Evolutionary conservation across 192 early-diverging fungal genomes (phyloP).

Genomic region (Coemansia sp.): DNA sequence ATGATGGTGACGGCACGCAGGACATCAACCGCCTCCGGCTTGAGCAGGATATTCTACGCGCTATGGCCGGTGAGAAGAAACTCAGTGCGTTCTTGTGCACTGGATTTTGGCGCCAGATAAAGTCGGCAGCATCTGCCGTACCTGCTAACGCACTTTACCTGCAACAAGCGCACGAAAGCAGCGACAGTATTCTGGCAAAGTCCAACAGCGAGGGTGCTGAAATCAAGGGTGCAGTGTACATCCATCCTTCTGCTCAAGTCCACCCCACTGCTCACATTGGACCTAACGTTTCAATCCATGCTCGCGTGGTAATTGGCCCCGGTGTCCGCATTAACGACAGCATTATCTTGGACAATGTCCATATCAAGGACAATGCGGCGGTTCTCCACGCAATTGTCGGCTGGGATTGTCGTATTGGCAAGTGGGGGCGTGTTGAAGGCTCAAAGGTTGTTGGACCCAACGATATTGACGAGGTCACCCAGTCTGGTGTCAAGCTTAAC

Average conservation of each 20-base stretch:
- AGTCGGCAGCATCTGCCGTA: constrained; percentile 90
- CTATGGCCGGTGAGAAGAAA: constrained; percentile 78
- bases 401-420: constrained; percentile 91
- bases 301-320: constrained; percentile 81
- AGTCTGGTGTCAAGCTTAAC: constrained; percentile 88
- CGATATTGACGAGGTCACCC: constrained; percentile 73
- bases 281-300: constrained; percentile 94
- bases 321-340: constrained; percentile 93
- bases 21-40: constrained; percentile 72
- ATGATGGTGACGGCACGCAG: constrained; percentile 41
- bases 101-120: constrained; percentile 97
- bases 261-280: constrained; percentile 94
- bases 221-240: constrained; percentile 88
- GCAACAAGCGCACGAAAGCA: constrained; percentile 73
- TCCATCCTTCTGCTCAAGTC: constrained; percentile 90
- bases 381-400: constrained; percentile 88
- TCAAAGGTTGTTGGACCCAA: constrained; percentile 62
- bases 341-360: constrained; percentile 89
- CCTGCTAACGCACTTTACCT: constrained; percentile 92
- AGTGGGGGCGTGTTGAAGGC: constrained; percentile 93
- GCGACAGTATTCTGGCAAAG: constrained; percentile 56
- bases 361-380: constrained; percentile 86
- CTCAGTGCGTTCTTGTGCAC: constrained; percentile 84
- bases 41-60: constrained; percentile 90
- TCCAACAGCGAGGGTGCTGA: constrained; percentile 59